Conservation (phyloP, 306 rosid genomes). For the Rosa lucieae region DNA sequence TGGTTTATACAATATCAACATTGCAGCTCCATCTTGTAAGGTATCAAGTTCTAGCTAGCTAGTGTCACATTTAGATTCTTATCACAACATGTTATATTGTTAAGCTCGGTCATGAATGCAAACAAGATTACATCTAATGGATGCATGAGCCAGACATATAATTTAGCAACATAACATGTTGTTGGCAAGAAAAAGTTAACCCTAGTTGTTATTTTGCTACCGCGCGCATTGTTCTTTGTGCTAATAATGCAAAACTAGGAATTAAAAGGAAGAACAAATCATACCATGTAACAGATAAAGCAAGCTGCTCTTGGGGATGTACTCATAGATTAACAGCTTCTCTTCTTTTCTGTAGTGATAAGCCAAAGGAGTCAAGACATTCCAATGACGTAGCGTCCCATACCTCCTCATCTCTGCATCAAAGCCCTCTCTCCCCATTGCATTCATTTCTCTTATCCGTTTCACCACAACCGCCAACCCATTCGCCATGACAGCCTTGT, state of each 20-base stretch:
- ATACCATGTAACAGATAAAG: slow-evolving; percentile 62
- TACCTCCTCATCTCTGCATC: slow-evolving; percentile 58
- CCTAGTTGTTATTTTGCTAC: neutral
- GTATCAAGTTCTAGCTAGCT: neutral
- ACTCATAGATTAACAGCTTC: slow-evolving; percentile 59
- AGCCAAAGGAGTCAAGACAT: slow-evolving; percentile 69
- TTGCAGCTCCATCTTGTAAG: neutral
- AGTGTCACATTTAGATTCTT: neutral
- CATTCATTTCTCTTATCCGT: slow-evolving; percentile 70
- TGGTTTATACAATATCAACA: neutral
- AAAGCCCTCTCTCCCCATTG: slow-evolving; percentile 56
- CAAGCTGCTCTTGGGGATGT: slow-evolving; percentile 62
- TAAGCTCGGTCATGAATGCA: neutral
- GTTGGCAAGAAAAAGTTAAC: neutral
- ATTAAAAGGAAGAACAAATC: neutral
- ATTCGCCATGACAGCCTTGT: slow-evolving; percentile 75
- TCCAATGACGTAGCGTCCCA: slow-evolving; percentile 45
- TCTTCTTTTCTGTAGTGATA: slow-evolving; percentile 69
- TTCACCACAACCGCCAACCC: slow-evolving; percentile 84
- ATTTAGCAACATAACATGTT: neutral
- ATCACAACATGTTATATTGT: neutral
- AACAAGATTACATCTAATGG: neutral
- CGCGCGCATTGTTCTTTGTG: neutral
- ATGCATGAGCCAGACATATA: neutral
- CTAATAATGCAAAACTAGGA: neutral